Percentiles rank a stretch among this genome's conserved stretches.
Conservation (phyloP, 805 yeast species). For the Saturnispora quitensis region DNA sequence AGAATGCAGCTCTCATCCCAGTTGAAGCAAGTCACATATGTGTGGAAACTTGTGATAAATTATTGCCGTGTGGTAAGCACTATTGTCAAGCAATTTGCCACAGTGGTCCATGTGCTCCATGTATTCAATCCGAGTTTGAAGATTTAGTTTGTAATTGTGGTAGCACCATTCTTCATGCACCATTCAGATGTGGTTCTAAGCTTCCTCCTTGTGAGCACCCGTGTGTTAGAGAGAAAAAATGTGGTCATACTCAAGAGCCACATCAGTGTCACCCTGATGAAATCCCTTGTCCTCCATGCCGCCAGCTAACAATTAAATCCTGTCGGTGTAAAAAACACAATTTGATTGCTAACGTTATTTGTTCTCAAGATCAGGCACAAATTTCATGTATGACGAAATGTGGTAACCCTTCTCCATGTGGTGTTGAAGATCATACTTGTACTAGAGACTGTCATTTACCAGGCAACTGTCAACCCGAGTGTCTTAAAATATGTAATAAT, state of each 20-base stretch:
- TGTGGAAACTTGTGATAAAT: constrained; percentile 51
- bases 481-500: constrained; percentile 52
- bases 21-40: constrained; percentile 74
- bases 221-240: constrained; percentile 45
- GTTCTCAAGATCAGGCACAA: constrained; percentile 45
- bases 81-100: constrained; percentile 66
- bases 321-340: constrained; percentile 26
- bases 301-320: constrained; percentile 29
- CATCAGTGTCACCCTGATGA: constrained; percentile 72
- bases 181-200: constrained; percentile 74
- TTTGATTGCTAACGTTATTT: constrained; percentile 49
- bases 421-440: constrained; percentile 39
- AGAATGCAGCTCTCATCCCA: constrained; percentile 40
- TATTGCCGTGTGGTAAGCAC: constrained; percentile 58
- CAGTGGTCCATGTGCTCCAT: constrained; percentile 70
- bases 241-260: constrained; percentile 65
- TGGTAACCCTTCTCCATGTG: constrained; percentile 37
- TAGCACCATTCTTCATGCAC: constrained; percentile 65
- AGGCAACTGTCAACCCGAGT: constrained; percentile 51
- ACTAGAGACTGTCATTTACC: constrained; percentile 43
- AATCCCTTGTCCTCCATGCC: constrained; percentile 68
- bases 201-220: constrained; percentile 57
- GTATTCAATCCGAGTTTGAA: constrained; percentile 71
- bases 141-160: constrained; percentile 80
- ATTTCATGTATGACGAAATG: constrained; percentile 68